Evolutionary conservation across 495 filamentous ascomycete genomes (phyloP).

Genomic region (Podospora australis): DNA sequence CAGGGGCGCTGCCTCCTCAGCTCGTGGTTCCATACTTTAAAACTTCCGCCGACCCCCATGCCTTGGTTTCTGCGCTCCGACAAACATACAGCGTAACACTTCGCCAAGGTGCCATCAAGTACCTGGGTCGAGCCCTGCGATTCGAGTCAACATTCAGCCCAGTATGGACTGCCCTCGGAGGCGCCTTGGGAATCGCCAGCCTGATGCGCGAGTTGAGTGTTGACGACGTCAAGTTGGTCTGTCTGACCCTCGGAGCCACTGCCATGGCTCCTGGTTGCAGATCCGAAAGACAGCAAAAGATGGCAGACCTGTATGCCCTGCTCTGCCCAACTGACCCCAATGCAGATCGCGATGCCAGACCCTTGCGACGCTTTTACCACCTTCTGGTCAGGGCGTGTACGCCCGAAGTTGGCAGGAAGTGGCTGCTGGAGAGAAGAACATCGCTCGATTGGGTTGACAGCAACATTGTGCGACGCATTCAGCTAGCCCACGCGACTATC

Average conservation of each 20-base stretch:
- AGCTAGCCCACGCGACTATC: too few species aligned
- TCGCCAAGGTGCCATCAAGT: conserved; percentile 12
- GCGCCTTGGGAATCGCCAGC: conserved; percentile 9
- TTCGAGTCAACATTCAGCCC: conserved; percentile 1
- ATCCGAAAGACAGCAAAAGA: conserved; percentile 3
- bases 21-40: not conserved
- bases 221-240: conserved; percentile 16
- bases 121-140: conserved; percentile 4
- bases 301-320: conserved; percentile 12
- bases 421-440: not conserved
- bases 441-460: too few species aligned
- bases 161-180: conserved; percentile 17
- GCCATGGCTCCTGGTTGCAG: not conserved
- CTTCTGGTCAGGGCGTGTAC: conserved; percentile 15
- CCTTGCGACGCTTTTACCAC: conserved; percentile 14
- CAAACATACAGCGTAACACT: conserved; percentile 13
- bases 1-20: not conserved
- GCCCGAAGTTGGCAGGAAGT: conserved; percentile 5
- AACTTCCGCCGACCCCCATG: not conserved
- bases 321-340: conserved; percentile 3
- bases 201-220: conserved; percentile 21
- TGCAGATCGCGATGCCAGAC: conserved; percentile 8
- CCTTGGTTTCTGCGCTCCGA: conserved; percentile 9
- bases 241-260: conserved; percentile 12
- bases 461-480: too few species aligned